Base-by-base conservation (phyloP, 768 basidiomycete genomes). In the Pulveroboletus frians region DNA sequence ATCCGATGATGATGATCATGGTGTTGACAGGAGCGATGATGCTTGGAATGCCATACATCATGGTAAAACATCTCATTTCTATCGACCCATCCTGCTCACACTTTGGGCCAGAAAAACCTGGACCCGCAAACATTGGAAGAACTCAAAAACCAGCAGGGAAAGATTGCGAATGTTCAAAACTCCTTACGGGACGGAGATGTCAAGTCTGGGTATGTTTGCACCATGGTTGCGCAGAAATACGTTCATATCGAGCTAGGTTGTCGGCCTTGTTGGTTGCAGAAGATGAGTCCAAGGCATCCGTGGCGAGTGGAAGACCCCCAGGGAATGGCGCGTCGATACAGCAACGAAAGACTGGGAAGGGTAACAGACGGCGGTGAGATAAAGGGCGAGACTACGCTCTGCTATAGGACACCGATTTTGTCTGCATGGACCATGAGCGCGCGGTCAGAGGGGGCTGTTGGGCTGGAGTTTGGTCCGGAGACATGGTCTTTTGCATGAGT, bases 1-100 rank as follows among this genome's bases (percentile, higher is more conserved):
- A 81, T 61, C 88, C 88, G 7, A 90, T 92, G 88, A 85, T 87
- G 75, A 68, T 92, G 50, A 75, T 90, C 64, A 85, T 88, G 81
- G 74, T 80, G 27, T 66, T 77, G 54, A 84, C 77, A 39, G 88
- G 76, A 32, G 71, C 68, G 43, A 78, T 88, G 78, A 76, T 86
- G 70, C 65, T 91, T 23, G 78, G 74, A 20, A 83, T 80, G 78
- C 88, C 88, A 4, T 88, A 85, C 60, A 66, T 91, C 46, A 84
- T 85, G 76, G 88, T 88, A 60, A 41, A 72, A 49, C 15, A 37
- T 13, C 36, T 14, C 4, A 18, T 17, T 10, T 39, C 1, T 5
- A 9, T 10, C 41, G 1, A 47, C 17, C 36, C 53, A 17, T 14
- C 34, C 26, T 23, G 50, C 53, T 52, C 53, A 58, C 49, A 34